Base-by-base conservation (phyloP, 768 basidiomycete genomes). In the Hericium rajendrae region DNA sequence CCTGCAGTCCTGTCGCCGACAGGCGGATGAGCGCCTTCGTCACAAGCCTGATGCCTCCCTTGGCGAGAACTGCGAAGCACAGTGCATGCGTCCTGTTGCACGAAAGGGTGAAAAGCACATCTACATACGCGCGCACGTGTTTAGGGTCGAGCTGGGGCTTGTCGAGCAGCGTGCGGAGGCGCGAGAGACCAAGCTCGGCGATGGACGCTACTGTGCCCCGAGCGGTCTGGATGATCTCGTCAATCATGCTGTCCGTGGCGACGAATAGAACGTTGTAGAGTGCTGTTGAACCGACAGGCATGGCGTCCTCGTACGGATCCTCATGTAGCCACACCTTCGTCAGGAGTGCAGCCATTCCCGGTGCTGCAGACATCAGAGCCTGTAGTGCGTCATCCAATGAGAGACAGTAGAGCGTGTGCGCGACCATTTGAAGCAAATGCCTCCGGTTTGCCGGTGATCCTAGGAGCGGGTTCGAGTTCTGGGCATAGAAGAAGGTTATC, bases 251-350 rank as follows among this genome's bases (percentile, higher is more conserved):
- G 10, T 41, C 40, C 13, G 60, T 54, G 10, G 62, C 67, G 22
- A 58, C 56, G 38, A 56, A 58, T 28, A 73, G 54, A 24, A 73
- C 24, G 22, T 64, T 63, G 28, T 70, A 68, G 12, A 74, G 59
- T 6, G 70, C 63, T 1, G 71, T 71, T 6, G 71, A 66, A 6
- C 61, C 63, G 10, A 59, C 60, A 0, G 73, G 73, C 11, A 69
- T 60, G 49, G 65, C 54, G 18, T 60, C 62, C 16, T 15, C 6
- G 13, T 15, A 11, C 3, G 55, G 59, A 48, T 72, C 68, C 48
- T 72, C 72, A 15, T 68, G 57, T 38, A 71, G 56, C 70, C 73
- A 73, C 24, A 73, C 61, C 38, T 67, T 62, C 6, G 72, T 71
- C 20, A 69, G 71, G 41, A 73, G 66, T 57, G 73, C 72, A 57